Evolutionary conservation across 331 rosid species (phyloP).

Genomic region (Malus hybrid): DNA sequence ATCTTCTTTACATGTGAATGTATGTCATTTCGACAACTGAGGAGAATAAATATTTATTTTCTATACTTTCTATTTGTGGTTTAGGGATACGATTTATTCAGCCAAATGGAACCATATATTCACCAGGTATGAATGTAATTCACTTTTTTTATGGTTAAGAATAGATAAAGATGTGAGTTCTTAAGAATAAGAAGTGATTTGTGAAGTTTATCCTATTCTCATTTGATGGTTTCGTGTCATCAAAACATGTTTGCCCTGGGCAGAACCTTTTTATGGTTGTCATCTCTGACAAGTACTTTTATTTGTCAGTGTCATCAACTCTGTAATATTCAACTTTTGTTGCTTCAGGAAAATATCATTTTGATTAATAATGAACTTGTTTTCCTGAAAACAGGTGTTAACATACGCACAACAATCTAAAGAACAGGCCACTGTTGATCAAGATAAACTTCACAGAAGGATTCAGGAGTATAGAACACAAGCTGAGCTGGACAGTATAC

Average conservation of each 20-base stretch:
- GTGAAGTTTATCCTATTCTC: neutral
- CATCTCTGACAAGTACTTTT: neutral
- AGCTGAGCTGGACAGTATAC: constrained; percentile 62
- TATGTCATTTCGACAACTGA: constrained; percentile 16
- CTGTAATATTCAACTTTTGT: neutral
- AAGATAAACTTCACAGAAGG: constrained; percentile 96
- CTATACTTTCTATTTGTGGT: neutral
- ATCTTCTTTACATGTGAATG: constrained; percentile 6
- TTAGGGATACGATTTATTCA: constrained; percentile 79
- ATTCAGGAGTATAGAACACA: constrained; percentile 95
- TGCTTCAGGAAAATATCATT: neutral
- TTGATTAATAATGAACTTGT: constrained; percentile 7
- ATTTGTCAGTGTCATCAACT: neutral
- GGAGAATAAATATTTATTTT: constrained; percentile 11
- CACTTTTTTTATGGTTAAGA: neutral
- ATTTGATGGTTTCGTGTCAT: neutral
- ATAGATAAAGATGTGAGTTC: neutral
- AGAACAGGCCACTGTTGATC: constrained; percentile 84
- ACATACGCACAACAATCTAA: constrained; percentile 95
- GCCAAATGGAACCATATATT: constrained; percentile 94
- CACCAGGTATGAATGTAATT: constrained; percentile 66
- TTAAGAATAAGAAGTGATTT: neutral
- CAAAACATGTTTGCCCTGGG: neutral
- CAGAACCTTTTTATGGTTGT: neutral
- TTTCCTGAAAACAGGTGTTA: constrained; percentile 52